Percentiles rank a stretch among this genome's conserved stretches.
phyloP scores from a whole-genome alignment of 83 land plant genomes.

The Thuja plicata region DNA sequence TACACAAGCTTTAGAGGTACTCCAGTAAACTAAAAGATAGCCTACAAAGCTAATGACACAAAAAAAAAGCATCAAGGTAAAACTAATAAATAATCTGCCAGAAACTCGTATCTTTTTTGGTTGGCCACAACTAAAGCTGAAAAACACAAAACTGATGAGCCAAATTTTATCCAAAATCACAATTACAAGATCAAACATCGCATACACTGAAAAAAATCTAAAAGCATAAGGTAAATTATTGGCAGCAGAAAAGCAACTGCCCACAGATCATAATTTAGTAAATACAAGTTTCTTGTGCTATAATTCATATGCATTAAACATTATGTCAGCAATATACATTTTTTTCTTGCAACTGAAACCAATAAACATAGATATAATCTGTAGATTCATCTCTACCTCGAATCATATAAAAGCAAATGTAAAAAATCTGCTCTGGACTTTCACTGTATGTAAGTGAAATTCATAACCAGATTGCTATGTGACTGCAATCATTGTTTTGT shows the following conservation, averaged over 20 bases:
- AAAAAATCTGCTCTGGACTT: too few species aligned
- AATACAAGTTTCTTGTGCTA: neutral
- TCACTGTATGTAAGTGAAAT: too few species aligned
- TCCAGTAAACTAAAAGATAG: neutral
- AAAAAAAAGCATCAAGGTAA: neutral
- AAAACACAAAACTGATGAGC: neutral
- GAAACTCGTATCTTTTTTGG: conserved; percentile 13
- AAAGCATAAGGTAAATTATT: too few species aligned
- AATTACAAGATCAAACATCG: neutral
- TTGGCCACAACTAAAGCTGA: conserved; percentile 7
- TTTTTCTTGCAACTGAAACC: too few species aligned
- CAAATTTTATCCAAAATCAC: neutral
- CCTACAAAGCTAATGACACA: neutral
- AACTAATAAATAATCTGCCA: conserved; percentile 1
- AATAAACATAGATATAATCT: too few species aligned
- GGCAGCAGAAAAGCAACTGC: neutral
- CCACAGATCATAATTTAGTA: neutral
- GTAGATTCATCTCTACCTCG: too few species aligned
- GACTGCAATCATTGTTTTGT: too few species aligned
- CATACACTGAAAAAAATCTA: neutral
- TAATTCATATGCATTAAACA: too few species aligned
- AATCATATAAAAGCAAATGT: too few species aligned
- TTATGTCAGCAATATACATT: too few species aligned
- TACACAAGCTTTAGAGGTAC: neutral
- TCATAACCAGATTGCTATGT: too few species aligned